Base-by-base conservation (phyloP, 192 early-diverging fungal species). In the Phlyctochytrium arcticum region DNA sequence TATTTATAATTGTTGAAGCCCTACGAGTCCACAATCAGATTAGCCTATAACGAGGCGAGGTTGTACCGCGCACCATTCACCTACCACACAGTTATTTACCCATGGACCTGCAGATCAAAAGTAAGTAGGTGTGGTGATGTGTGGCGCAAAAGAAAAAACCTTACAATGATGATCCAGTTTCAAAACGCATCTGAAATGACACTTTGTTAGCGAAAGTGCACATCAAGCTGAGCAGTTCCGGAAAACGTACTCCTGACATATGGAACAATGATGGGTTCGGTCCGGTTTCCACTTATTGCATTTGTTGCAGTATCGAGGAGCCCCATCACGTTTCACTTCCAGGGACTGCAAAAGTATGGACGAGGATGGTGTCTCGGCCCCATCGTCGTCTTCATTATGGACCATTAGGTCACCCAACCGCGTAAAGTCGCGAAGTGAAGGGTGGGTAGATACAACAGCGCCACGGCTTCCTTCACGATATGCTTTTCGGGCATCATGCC, bases 141-240 rank as follows among this genome's bases (percentile, higher is more conserved):
- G n/a, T n/a, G n/a, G n/a, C n/a, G n/a, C n/a, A n/a, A n/a, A n/a
- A n/a, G n/a, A n/a, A n/a, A n/a, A 53, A 26, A 24, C 32, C 35
- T 31, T 29, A 36, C 79, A 80, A 44, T 80, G 79, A 61, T 80
- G 79, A 48, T 80, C 77, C 55, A 75, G 66, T n/a, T 71, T 75
- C n/a, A 74, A 35, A 9, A 64, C 61, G 37, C 69, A 70, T 51
- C 61, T 73, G 46, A 15, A 37, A n/a, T n/a, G n/a, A n/a, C n/a
- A n/a, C n/a, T n/a, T n/a, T 2, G 30, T 17, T 7, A 31, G 3
- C 26, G 24, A 33, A 44, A 65, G 44, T 29, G 30, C 1, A 5
- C 46, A 1, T 6, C 15, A 10, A 47, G 1, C 23, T 26, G 23
- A n/a, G 3, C 47, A 62, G 49, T 32, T 47, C 24, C 37, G 32